Evolutionary conservation across 768 basidiomycete genomes (phyloP).

Genomic region (Tylopilus cervinicoccineus): DNA sequence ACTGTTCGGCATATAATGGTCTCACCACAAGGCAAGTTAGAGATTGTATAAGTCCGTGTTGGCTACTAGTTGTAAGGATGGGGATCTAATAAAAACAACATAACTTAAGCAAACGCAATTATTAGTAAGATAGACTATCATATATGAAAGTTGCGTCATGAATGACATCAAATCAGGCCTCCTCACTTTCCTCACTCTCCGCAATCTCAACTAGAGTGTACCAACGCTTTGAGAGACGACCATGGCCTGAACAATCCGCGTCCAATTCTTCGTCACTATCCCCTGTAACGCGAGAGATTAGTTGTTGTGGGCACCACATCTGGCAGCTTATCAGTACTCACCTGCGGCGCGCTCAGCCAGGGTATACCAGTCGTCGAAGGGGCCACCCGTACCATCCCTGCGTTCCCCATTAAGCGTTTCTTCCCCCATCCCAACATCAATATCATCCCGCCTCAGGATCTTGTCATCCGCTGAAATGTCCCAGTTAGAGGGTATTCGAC

Average conservation of each 20-base stretch:
- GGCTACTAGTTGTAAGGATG: too few relatives aligned
- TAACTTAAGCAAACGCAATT: neutral
- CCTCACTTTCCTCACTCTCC: slow-evolving; percentile 1
- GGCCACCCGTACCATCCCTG: neutral
- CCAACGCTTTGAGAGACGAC: neutral
- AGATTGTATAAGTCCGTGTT: too few relatives aligned
- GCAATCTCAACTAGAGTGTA: slow-evolving; percentile 5
- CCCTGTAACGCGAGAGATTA: too few relatives aligned
- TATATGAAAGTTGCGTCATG: neutral
- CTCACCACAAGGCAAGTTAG: too few relatives aligned
- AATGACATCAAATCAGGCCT: neutral
- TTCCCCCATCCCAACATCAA: neutral
- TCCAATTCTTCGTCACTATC: neutral
- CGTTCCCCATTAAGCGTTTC: neutral
- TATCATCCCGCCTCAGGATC: neutral
- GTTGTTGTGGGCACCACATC: too few relatives aligned
- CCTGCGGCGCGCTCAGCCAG: neutral
- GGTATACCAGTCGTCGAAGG: neutral
- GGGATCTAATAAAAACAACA: too few relatives aligned
- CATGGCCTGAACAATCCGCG: neutral
- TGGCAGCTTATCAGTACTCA: too few relatives aligned
- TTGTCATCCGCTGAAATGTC: neutral
- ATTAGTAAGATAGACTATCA: neutral
- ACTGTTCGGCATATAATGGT: too few relatives aligned
- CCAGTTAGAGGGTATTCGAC: neutral